These are phyloP conservation scores for Onygenales sp. DNA, from an alignment of 2,329 filamentous ascomycete genomes.

Conservation along the genomic window DNA sequence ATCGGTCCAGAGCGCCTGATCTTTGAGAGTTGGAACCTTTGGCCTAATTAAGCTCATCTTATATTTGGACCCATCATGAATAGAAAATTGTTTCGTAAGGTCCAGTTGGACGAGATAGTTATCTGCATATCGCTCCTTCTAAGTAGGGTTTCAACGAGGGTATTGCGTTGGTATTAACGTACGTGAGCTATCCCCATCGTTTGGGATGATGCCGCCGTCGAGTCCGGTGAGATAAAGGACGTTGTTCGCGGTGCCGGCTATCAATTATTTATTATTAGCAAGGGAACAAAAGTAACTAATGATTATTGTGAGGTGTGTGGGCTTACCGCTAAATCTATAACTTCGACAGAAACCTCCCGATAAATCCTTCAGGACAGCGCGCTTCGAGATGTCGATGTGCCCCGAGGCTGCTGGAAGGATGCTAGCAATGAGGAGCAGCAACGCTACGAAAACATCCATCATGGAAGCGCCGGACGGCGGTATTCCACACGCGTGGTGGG, in stretches of 20 bases:
- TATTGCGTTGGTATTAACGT: background rate
- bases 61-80: background rate
- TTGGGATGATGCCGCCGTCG: background rate
- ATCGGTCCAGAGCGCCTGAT: background rate
- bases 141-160: background rate
- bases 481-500: too few relatives aligned
- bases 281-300: background rate
- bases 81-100: background rate
- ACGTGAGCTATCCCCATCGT: background rate
- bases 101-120: background rate
- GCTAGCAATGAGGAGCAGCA: too few relatives aligned
- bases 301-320: background rate
- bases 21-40: background rate
- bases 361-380: background rate
- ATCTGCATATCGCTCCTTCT: background rate
- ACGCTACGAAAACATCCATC: too few relatives aligned
- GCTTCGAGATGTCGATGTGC: background rate
- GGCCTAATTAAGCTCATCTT: background rate
- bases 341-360: background rate
- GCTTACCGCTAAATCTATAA: background rate
- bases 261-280: background rate
- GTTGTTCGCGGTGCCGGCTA: background rate
- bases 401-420: too few relatives aligned
- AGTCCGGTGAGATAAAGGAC: background rate
- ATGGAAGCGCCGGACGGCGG: too few relatives aligned